Percentiles rank a stretch among this genome's conserved stretches.
These are phyloP conservation scores for Botrytis hyacinthi DNA, from an alignment of 2,329 filamentous ascomycete genomes.

Conservation along the genomic window DNA sequence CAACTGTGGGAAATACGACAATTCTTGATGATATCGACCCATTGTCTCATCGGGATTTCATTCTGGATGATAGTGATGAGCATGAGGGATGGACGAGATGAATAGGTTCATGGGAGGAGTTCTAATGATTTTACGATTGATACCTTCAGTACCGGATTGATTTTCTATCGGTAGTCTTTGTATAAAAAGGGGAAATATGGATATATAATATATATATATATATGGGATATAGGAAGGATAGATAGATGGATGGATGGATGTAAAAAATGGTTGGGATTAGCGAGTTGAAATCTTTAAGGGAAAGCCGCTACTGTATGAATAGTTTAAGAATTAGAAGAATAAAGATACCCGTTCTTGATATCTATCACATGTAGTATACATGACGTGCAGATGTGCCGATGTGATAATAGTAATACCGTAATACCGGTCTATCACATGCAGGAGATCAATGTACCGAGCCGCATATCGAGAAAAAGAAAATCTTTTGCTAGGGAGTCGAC, in stretches of 20 bases:
- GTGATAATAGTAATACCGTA: not conserved
- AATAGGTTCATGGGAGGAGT: not conserved
- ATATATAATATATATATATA: not conserved
- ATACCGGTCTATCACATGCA: not conserved
- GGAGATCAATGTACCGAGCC: not conserved
- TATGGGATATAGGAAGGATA: not conserved
- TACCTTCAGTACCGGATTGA: not conserved
- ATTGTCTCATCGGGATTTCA: not conserved
- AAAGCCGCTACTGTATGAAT: not conserved
- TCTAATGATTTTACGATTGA: constrained; percentile 14
- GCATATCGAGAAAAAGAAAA: not conserved
- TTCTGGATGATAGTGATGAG: constrained; percentile 18
- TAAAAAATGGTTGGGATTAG: not conserved
- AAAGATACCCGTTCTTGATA: not conserved
- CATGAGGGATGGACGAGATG: constrained; percentile 6
- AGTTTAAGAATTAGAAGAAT: not conserved
- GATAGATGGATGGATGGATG: not conserved
- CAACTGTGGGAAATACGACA: not conserved
- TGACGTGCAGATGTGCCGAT: not conserved
- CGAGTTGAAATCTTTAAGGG: not conserved
- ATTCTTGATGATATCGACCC: not conserved
- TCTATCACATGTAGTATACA: not conserved
- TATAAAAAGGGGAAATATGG: not conserved
- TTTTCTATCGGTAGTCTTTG: not conserved
- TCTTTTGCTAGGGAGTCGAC: not conserved